These are phyloP conservation scores for Amniculicola lignicola DNA, from an alignment of 495 filamentous ascomycete species.

Conservation along the genomic window DNA sequence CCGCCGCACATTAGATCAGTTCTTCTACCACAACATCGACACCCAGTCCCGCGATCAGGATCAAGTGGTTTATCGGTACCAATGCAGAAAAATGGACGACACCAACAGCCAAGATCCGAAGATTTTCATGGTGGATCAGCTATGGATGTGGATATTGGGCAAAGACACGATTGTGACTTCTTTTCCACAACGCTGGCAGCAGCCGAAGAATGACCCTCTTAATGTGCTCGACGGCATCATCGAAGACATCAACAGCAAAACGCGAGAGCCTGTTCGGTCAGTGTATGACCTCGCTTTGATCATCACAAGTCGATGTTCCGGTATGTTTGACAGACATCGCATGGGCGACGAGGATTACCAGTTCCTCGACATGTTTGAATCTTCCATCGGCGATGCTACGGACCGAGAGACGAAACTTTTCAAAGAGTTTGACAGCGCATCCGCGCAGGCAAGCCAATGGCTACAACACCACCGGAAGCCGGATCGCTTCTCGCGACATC, in stretches of 20 bases:
- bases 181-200: constrained; percentile 68
- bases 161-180: constrained; percentile 63
- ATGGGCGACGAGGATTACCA: constrained; percentile 63
- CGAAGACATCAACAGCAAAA: constrained; percentile 67
- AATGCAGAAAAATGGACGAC: constrained; percentile 42
- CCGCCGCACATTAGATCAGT: constrained; percentile 67
- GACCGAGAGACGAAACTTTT: constrained; percentile 64
- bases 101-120: constrained; percentile 49
- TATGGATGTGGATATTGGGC: constrained; percentile 70
- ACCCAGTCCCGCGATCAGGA: constrained; percentile 63
- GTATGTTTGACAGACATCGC: constrained; percentile 62
- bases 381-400: constrained; percentile 61
- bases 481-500: constrained; percentile 38
- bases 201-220: constrained; percentile 64
- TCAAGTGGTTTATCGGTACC: constrained; percentile 69
- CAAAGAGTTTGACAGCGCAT: constrained; percentile 60
- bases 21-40: constrained; percentile 69
- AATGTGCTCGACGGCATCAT: constrained; percentile 65
- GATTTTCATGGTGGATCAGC: constrained; percentile 72
- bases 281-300: constrained; percentile 64
- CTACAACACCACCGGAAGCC: constrained; percentile 57
- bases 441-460: constrained; percentile 59
- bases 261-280: constrained; percentile 58
- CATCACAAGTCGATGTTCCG: constrained; percentile 63
- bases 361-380: constrained; percentile 72